phyloP scores from a whole-genome alignment of 352 stramenopile genomes.

The Saprolegnia diclina region DNA sequence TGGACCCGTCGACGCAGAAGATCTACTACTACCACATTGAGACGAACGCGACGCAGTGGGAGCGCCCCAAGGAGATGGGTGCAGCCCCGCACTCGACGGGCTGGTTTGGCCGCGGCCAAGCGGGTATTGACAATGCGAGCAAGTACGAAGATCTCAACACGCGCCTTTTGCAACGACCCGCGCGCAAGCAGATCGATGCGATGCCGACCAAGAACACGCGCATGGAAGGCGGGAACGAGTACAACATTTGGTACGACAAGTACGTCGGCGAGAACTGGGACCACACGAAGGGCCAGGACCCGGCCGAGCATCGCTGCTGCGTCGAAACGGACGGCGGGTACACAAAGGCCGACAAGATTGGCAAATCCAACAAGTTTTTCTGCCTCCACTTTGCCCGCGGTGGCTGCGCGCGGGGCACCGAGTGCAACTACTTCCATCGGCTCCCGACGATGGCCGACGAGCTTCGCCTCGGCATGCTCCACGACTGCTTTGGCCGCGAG shows the following conservation, averaged over 20 bases:
- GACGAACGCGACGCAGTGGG: conserved; percentile 86
- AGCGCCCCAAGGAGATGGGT: conserved; percentile 86
- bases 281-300: conserved; percentile 77
- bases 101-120: conserved; percentile 90
- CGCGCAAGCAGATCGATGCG: conserved; percentile 87
- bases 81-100: conserved; percentile 82
- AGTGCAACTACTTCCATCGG: conserved; percentile 92
- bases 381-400: conserved; percentile 91
- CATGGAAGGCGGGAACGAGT: conserved; percentile 89
- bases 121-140: conserved; percentile 55
- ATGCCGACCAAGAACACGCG: conserved; percentile 81
- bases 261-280: conserved; percentile 89
- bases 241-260: conserved; percentile 96
- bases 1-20: conserved; percentile 84
- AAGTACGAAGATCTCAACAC: conserved; percentile 83
- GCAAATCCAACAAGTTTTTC: conserved; percentile 83
- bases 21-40: conserved; percentile 93
- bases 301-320: conserved; percentile 79
- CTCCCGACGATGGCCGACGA: conserved; percentile 73
- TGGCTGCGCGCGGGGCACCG: conserved; percentile 77
- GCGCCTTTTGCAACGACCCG: conserved; percentile 75
- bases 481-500: conserved; percentile 90
- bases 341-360: conserved; percentile 87
- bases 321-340: conserved; percentile 82
- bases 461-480: conserved; percentile 76